Evolutionary conservation across 2,329 filamentous ascomycete genomes (phyloP).

Genomic region (Exophiala sideris): DNA sequence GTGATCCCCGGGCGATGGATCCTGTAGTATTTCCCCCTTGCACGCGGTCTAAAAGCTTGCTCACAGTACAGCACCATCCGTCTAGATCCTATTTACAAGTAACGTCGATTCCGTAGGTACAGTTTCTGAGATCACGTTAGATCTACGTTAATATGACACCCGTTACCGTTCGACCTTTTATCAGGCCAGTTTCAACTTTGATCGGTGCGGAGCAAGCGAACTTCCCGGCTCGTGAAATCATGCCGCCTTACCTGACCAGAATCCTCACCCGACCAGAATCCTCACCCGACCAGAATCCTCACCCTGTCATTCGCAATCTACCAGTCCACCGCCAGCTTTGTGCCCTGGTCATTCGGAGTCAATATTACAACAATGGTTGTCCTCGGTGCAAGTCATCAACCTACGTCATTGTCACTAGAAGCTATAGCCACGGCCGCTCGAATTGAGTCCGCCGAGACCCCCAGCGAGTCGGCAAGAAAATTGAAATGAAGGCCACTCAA

Average conservation of each 20-base stretch:
- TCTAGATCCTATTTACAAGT: too few relatives aligned
- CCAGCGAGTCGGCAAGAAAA: not conserved
- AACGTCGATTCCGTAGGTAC: not conserved
- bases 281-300: slow-evolving; percentile 27
- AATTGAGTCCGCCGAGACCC: not conserved
- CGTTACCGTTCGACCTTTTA: not conserved
- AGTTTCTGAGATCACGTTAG: not conserved
- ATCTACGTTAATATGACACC: not conserved
- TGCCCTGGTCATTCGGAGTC: slow-evolving; percentile 39
- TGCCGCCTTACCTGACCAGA: slow-evolving; percentile 15
- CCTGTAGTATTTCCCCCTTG: too few relatives aligned
- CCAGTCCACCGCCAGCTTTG: slow-evolving; percentile 44
- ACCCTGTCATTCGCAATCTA: slow-evolving; percentile 32
- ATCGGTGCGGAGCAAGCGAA: not conserved
- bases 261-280: too few relatives aligned
- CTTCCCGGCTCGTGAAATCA: not conserved
- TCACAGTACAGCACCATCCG: too few relatives aligned
- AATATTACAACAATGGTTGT: slow-evolving; percentile 38
- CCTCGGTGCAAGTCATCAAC: slow-evolving; percentile 35
- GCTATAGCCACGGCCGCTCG: slow-evolving; percentile 39
- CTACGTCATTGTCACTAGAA: slow-evolving; percentile 31
- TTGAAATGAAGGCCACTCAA: not conserved
- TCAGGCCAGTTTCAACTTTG: not conserved
- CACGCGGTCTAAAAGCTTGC: too few relatives aligned
- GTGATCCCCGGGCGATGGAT: too few relatives aligned